phyloP scores from a whole-genome alignment of 352 stramenopile genomes.

The Bremia lactucae region DNA sequence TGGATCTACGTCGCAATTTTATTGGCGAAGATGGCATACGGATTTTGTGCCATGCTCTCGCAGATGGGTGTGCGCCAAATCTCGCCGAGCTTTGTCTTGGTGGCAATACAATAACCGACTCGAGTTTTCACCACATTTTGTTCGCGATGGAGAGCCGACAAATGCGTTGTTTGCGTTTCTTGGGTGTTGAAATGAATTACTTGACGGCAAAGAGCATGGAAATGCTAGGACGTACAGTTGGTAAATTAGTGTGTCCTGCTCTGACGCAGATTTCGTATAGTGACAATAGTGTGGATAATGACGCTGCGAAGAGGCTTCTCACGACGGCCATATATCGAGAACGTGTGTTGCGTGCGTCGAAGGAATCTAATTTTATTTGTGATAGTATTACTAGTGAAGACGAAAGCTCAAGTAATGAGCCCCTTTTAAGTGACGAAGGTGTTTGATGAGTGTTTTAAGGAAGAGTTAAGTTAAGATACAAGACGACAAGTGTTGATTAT shows the following conservation, averaged over 20 bases:
- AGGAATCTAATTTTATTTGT: constrained; percentile 39
- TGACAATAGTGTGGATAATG: constrained; percentile 73
- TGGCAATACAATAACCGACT: constrained; percentile 77
- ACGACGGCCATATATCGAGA: constrained; percentile 68
- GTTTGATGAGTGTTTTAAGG: no score
- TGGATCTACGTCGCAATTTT: constrained; percentile 80
- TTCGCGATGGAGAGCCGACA: constrained; percentile 73
- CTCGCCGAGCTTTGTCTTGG: constrained; percentile 70
- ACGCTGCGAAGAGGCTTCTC: constrained; percentile 63
- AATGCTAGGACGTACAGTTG: constrained; percentile 74
- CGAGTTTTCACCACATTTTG: constrained; percentile 72
- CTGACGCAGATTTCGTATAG: constrained; percentile 84
- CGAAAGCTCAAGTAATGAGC: constrained; percentile 29
- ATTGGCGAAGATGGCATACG: constrained; percentile 72
- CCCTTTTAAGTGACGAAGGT: constrained; percentile 29
- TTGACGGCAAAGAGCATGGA: constrained; percentile 73
- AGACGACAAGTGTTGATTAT: no score
- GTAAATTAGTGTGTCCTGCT: constrained; percentile 64
- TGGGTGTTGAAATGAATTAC: constrained; percentile 84
- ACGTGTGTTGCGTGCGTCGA: constrained; percentile 46
- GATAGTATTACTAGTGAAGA: constrained; percentile 20
- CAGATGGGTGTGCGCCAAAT: constrained; percentile 52
- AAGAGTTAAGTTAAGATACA: no score
- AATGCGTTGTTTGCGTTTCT: constrained; percentile 47
- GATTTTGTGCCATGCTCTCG: constrained; percentile 58